Evolutionary conservation across 2,329 filamentous ascomycete species (phyloP), one percentile per base, ranked within the genome.

Genomic region (Trichoderma sp.): DNA sequence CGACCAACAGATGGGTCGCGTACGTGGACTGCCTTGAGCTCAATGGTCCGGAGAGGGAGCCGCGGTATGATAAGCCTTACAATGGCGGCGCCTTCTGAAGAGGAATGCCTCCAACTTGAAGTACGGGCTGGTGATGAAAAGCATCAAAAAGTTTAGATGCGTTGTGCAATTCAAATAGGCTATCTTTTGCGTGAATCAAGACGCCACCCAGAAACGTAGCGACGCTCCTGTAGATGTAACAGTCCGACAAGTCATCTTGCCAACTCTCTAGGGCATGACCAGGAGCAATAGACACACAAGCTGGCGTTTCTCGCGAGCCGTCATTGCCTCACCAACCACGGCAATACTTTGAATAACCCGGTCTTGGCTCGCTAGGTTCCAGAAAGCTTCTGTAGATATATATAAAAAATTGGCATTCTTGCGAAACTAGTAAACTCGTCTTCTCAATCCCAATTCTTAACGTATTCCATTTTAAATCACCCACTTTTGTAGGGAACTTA

Each of bases 21-120:
- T 60, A 60, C 2, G 29, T 60, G 27, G 57, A 60, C 39, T 60
- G 57, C 57, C 57, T 60, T 17, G 57, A 60, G 39, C 39, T 48
- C 39, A 32, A 60, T 48, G 57, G 57, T 3, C 57, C 57, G n/a
- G 57, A 60, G 57, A n/a, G 27, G 12, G 57, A 60, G 57, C 27
- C 57, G 27, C 57, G 57, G 25, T 60, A 60, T 60, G 57, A 60
- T 22, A 60, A 34, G 39, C 57, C 57, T 48, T 60, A 34, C 9
- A 15, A 35, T 9, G 57, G 57, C 12, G 57, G 57, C 27, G 57
- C 57, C 12, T 60, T 60, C 2, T 60, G 27, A 59, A 34, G 37
- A 3, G 32, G 6, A 8, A 7, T 60, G 13, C 15, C 6, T 48
- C 48, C 25, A 42, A 32, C 15, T 45, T 25, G 2, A 59, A 58